Evolutionary conservation across 2,329 filamentous ascomycete species (phyloP).

Genomic region (Xylaria multiplex): DNA sequence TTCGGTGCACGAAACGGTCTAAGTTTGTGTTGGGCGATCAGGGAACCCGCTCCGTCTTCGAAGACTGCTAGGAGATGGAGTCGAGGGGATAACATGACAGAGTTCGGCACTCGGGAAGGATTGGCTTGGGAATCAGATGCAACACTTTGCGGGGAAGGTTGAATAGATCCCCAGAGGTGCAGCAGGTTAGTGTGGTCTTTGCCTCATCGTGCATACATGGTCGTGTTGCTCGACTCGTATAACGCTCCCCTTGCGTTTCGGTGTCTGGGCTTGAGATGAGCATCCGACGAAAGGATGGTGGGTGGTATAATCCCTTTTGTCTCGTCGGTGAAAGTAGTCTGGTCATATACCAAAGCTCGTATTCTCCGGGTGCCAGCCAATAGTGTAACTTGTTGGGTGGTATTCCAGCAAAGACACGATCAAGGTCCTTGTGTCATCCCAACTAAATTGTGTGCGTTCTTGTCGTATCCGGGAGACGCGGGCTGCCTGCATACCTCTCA

Average conservation of each 20-base stretch:
- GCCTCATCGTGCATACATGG: constrained; percentile 9
- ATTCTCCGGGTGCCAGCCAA: constrained; percentile 8
- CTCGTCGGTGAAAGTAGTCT: no score
- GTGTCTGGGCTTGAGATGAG: not conserved
- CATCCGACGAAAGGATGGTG: no score
- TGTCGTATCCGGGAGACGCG: constrained; percentile 28
- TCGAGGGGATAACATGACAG: not conserved
- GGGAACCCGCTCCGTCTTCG: not conserved
- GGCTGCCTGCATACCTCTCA: constrained; percentile 11
- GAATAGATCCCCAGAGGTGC: not conserved
- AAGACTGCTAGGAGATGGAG: not conserved
- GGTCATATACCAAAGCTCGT: not conserved
- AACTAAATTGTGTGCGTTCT: not conserved
- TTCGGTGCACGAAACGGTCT: constrained; percentile 12
- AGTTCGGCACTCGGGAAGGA: not conserved
- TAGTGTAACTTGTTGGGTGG: constrained; percentile 18
- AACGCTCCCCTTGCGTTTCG: constrained; percentile 14
- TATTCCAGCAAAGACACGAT: constrained; percentile 7
- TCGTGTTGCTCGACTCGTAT: constrained; percentile 1
- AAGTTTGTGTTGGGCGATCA: constrained; percentile 20
- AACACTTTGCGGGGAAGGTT: constrained; percentile 11
- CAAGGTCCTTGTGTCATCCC: constrained; percentile 9
- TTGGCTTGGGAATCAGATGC: not conserved
- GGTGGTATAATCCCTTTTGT: no score
- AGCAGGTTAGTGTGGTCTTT: not conserved